A percentile compares a stretch with the other conserved stretches of the same genome.
phyloP scores from a whole-genome alignment of 495 filamentous ascomycete species.

The Aspergillus diversus region DNA sequence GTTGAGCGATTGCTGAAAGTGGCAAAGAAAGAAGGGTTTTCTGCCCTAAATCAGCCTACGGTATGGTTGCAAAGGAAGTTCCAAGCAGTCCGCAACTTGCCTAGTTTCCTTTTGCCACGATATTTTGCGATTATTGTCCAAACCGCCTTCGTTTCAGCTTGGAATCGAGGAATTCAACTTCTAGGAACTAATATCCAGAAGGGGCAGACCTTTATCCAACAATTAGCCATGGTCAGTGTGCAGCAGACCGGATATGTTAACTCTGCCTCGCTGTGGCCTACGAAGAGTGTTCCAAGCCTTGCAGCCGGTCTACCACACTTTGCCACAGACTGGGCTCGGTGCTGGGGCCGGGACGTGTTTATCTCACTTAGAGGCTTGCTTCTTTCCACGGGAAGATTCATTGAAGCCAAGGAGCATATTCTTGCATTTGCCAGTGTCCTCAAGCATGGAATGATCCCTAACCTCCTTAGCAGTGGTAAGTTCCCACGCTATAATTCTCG shows the following conservation, averaged over 20 bases:
- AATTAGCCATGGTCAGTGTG: constrained; percentile 83
- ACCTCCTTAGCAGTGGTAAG: constrained; percentile 83
- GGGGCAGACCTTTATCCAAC: constrained; percentile 84
- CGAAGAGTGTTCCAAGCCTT: constrained; percentile 79
- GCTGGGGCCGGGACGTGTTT: constrained; percentile 97
- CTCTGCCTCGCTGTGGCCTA: constrained; percentile 87
- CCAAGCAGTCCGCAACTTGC: constrained; percentile 77
- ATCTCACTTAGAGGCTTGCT: constrained; percentile 91
- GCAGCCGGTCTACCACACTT: constrained; percentile 97
- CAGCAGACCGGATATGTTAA: constrained; percentile 89
- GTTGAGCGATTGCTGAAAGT: constrained; percentile 75
- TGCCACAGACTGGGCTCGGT: constrained; percentile 88
- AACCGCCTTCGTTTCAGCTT: constrained; percentile 82
- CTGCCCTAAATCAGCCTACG: constrained; percentile 63
- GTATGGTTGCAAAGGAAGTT: constrained; percentile 84
- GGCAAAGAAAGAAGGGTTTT: constrained; percentile 61
- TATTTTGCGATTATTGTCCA: constrained; percentile 91
- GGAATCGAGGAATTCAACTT: constrained; percentile 74
- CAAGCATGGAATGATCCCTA: constrained; percentile 99
- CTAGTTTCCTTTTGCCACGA: constrained; percentile 85
- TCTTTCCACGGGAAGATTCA: constrained; percentile 83
- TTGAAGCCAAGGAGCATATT: constrained; percentile 91
- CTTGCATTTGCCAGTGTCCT: constrained; percentile 93
- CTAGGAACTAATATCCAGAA: constrained; percentile 75
- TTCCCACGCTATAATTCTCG: constrained; percentile 95